Base-by-base conservation (phyloP, 257 asterid species). In the Solanum tarapatanum region DNA sequence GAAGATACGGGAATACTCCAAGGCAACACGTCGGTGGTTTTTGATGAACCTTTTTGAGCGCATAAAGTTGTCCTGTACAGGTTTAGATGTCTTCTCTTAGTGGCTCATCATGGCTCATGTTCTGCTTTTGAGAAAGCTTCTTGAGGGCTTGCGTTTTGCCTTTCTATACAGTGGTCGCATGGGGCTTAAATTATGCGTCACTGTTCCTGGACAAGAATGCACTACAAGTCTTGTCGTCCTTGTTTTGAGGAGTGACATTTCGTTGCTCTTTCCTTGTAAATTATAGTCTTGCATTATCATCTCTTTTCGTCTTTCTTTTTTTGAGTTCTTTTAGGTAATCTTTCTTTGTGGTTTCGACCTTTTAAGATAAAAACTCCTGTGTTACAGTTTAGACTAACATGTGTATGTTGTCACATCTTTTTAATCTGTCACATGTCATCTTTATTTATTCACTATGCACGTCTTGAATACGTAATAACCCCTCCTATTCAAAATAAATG, bases 1-100 rank as follows among this genome's bases (percentile, higher is more conserved):
- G 95, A 87, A 93, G 96, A 87, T 95, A 94, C 28, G 94, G 96
- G 83, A 89, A 86, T 90, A 90, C 87, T 35, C 84, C 96, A 1
- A 93, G 90, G 92, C 99, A 96, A 84, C 92, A 88, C 36, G 96
- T 90, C 36, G 97, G 98, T 77, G 94, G 99, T 30, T 94, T 92
- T 88, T 97, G 94, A 96, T 28, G 41, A 80, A 48, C 85, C 69
- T 80, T 80, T 80, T 80, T 80, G 85, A 48, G 85, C 66, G 4
- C 36, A 26, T 79, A 24, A 43, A 79, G 37, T 43, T 79, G 84
- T 26, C 39, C 36, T 79, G 66, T 79, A 28, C 84, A 14, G 84
- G 84, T 79, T 72, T 73, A 43, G 66, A 79, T 26, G 84, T 32
- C 84, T 79, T 79, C 60, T 76, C 84, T n/a, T 39, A 14, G 64